Conservation (phyloP, 441 rosid species). For the Erodium chrysanthum region DNA sequence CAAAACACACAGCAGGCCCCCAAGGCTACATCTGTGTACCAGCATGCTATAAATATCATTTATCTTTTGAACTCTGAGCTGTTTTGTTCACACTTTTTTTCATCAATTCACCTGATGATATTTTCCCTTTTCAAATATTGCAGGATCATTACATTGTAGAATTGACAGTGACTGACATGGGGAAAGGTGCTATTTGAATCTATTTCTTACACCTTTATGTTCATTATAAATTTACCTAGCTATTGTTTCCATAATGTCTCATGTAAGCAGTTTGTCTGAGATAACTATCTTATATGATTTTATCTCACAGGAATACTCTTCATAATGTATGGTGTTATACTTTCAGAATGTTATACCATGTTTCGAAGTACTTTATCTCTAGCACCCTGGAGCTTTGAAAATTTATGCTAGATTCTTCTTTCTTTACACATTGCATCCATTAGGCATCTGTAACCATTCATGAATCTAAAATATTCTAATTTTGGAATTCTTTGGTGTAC, state of each 20-base stretch:
- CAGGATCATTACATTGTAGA: slow-evolving; percentile 68
- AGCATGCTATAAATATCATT: neutral
- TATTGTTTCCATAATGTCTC: neutral
- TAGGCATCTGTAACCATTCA: neutral
- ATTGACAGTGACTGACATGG: slow-evolving; percentile 57
- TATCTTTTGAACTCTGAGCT: neutral
- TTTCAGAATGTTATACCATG: slow-evolving; percentile 4
- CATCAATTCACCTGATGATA: neutral
- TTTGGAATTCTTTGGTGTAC: neutral
- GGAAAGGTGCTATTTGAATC: slow-evolving; percentile 43
- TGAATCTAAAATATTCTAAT: slow-evolving; percentile 2
- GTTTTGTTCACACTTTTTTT: neutral
- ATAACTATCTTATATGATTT: neutral
- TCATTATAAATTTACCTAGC: slow-evolving; percentile 5
- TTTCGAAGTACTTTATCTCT: neutral
- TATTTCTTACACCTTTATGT: slow-evolving; percentile 4
- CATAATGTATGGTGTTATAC: neutral
- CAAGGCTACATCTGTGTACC: neutral
- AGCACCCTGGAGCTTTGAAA: slow-evolving; percentile 4
- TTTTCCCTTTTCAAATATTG: neutral
- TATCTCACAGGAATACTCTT: neutral
- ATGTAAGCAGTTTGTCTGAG: neutral
- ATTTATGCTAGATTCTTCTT: neutral
- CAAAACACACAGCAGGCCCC: neutral
- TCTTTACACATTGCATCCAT: neutral